Conservation (phyloP, 192 early-diverging fungal genomes). For the Coemansia erecta region DNA sequence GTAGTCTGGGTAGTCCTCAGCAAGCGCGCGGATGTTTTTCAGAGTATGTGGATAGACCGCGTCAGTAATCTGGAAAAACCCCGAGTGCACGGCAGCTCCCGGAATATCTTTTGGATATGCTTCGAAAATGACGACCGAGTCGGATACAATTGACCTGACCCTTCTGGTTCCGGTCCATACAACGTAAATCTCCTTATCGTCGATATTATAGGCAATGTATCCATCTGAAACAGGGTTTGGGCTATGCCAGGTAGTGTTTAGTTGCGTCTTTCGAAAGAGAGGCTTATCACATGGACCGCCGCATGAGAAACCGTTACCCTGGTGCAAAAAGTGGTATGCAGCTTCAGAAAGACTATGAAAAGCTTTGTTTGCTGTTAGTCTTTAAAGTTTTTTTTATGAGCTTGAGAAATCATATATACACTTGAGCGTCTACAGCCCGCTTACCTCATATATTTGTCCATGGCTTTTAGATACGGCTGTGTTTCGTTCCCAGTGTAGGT, state of each 20-base stretch:
- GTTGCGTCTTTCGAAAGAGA: conserved; percentile 9
- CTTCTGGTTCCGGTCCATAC: conserved; percentile 47
- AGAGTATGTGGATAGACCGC: conserved; percentile 36
- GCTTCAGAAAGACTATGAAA: conserved; percentile 43
- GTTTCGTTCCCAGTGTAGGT: conserved; percentile 37
- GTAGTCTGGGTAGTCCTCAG: conserved; percentile 25
- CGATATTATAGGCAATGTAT: conserved; percentile 32
- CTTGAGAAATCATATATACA: no score
- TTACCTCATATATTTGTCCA: conserved; percentile 54
- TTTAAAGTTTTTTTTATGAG: background rate
- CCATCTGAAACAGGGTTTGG: conserved; percentile 46
- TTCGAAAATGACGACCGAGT: conserved; percentile 31
- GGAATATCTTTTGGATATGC: conserved; percentile 28
- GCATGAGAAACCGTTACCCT: conserved; percentile 39
- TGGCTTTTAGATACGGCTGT: conserved; percentile 26
- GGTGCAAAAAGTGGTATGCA: conserved; percentile 42
- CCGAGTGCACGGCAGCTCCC: conserved; percentile 33
- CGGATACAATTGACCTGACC: conserved; percentile 34
- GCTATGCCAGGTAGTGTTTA: conserved; percentile 53
- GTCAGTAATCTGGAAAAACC: conserved; percentile 38
- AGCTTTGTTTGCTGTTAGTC: conserved; percentile 38
- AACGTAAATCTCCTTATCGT: conserved; percentile 47
- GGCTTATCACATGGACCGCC: conserved; percentile 23
- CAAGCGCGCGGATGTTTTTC: conserved; percentile 39
- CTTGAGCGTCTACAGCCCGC: background rate